Base-by-base conservation (phyloP, 441 rosid genomes). In the Arabidopsis hybrid region DNA sequence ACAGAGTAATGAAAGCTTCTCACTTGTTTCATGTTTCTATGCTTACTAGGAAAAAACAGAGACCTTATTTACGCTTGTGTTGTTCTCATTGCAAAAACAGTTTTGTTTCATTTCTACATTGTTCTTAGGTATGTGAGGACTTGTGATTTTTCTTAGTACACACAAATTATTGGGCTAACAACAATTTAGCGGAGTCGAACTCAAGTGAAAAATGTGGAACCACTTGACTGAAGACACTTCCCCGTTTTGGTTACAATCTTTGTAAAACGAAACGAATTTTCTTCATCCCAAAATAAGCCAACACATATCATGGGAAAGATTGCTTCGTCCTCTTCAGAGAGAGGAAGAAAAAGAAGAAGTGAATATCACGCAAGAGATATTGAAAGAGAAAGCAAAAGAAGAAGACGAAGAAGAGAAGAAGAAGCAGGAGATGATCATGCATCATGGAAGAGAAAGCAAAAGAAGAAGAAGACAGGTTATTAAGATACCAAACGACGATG, bases 21-120 rank as follows among this genome's bases (percentile, higher is more conserved):
- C 35, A 13, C 0, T 16, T 75, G 42, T 17, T 69, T 63, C 47
- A 18, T 64, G 67, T 56, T 76, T 40, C 42, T 62, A 45, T 53
- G 58, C 45, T 39, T 35, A 39, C 36, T 46, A 65, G 51, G 59
- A 75, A 21, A 5, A 67, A 46, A 36, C 52, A 63, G 29, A 66
- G 67, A 73, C 29, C 36, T 16, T 65, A 65, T 34, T 26, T 47
- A 51, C 17, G 63, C 26, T 11, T 43, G 65, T 49, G 16, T 65
- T 51, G 57, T 74, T 60, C 32, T 51, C 56, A 52, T 52, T 67
- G 14, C 78, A 62, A n/a, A 75, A 43, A 51, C 74, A 34, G 42
- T 68, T 45, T 45, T 62, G 62, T 59, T 17, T 50, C 47, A 38
- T 13, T 32, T 61, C 6, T 60, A 49, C n/a, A 21, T 26, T 60